A percentile compares a stretch with the other conserved stretches of the same genome.
phyloP scores from a whole-genome alignment of 495 filamentous ascomycete species.

The Daldinia decipiens region DNA sequence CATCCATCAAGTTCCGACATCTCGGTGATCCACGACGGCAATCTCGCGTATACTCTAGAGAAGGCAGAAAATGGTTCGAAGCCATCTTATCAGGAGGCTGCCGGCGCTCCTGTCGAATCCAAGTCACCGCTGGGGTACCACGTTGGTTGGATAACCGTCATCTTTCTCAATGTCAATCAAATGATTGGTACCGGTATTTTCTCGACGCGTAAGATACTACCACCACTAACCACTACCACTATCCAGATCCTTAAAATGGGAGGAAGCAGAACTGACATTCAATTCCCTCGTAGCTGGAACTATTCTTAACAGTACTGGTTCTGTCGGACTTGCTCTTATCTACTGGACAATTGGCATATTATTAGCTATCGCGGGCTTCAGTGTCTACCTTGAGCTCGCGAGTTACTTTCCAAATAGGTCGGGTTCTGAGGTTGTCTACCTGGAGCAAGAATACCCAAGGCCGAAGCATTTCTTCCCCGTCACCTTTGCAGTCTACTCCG shows the following conservation, averaged over 20 bases:
- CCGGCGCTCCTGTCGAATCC: conserved; percentile 69
- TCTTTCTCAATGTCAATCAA: conserved; percentile 70
- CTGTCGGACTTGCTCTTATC: conserved; percentile 67
- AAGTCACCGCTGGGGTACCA: conserved; percentile 69
- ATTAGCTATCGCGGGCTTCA: conserved; percentile 60
- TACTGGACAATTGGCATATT: conserved; percentile 70
- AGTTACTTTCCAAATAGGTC: conserved; percentile 72
- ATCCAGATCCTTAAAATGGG: neutral
- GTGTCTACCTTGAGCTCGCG: conserved; percentile 69
- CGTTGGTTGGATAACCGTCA: conserved; percentile 64
- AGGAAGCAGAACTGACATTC: neutral
- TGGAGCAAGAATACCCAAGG: conserved; percentile 71
- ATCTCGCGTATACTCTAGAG: conserved; percentile 61
- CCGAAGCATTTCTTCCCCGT: conserved; percentile 70
- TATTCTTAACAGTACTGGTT: conserved; percentile 66
- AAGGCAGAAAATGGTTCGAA: conserved; percentile 65
- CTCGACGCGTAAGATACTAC: conserved; percentile 63
- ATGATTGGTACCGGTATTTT: conserved; percentile 76
- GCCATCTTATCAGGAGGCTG: conserved; percentile 69
- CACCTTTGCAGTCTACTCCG: conserved; percentile 67
- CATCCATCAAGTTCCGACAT: conserved; percentile 29
- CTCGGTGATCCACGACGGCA: conserved; percentile 53
- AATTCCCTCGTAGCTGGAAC: conserved; percentile 57
- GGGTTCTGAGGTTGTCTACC: conserved; percentile 71
- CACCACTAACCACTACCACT: neutral